Evolutionary conservation across 1,284 basidiomycete genomes (phyloP).

Genomic region (Sutorius eximius): DNA sequence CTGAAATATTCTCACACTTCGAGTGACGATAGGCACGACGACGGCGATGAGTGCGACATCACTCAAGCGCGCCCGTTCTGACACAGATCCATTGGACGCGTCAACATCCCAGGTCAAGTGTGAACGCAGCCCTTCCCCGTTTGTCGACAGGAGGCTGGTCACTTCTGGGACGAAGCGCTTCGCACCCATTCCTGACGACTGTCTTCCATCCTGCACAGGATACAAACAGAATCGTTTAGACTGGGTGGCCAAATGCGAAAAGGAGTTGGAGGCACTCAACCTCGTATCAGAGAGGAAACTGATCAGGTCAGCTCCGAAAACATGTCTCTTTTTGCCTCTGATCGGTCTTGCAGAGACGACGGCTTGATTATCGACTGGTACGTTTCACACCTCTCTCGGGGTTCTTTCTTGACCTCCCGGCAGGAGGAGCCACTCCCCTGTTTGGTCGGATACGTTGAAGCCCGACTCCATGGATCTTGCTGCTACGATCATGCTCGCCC

Average conservation of each 20-base stretch:
- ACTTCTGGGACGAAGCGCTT: constrained; percentile 30
- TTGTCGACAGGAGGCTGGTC: constrained; percentile 20
- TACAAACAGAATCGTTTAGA: constrained; percentile 24
- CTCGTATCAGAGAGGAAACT: constrained; percentile 25
- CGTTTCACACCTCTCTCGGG: background rate
- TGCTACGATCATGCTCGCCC: constrained; percentile 27
- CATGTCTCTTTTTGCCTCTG: background rate
- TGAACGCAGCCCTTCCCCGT: constrained; percentile 24
- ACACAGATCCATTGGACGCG: background rate
- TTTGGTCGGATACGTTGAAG: constrained; percentile 33
- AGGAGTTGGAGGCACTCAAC: constrained; percentile 21
- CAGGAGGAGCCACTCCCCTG: constrained; percentile 33
- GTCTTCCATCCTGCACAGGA: constrained; percentile 19
- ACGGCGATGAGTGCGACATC: constrained; percentile 1
- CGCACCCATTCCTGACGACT: constrained; percentile 27
- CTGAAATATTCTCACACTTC: constrained; percentile 5
- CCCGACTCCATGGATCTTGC: constrained; percentile 31
- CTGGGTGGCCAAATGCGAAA: constrained; percentile 22
- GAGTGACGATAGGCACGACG: background rate
- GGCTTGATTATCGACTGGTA: constrained; percentile 33
- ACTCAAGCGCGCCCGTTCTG: constrained; percentile 17
- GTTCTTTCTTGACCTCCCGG: background rate
- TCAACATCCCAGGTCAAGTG: constrained; percentile 13
- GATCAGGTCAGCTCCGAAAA: constrained; percentile 23
- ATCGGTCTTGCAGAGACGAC: constrained; percentile 25